Evolutionary conservation across 495 filamentous ascomycete species (phyloP).

Genomic region (Venustampulla echinocandica): DNA sequence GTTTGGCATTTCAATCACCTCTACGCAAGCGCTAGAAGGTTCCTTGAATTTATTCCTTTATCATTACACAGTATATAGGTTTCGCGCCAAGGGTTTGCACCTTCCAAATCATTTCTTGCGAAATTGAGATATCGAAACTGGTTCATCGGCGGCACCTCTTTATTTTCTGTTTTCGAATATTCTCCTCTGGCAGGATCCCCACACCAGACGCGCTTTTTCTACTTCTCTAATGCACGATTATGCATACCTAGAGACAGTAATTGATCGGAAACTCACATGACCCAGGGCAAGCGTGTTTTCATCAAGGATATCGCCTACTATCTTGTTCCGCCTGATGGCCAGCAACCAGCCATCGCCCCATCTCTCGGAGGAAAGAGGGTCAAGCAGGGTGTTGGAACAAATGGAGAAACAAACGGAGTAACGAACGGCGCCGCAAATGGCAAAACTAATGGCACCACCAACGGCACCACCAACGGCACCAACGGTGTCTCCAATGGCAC

Average conservation of each 20-base stretch:
- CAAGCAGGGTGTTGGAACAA: slow-evolving; percentile 55
- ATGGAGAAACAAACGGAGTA: slow-evolving; percentile 16
- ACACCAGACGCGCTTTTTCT: too few relatives aligned
- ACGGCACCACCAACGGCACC: slow-evolving; percentile 22
- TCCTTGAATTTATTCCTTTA: neutral
- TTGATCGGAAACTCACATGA: slow-evolving; percentile 22
- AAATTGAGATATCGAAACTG: too few relatives aligned
- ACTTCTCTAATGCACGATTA: too few relatives aligned
- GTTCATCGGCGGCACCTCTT: too few relatives aligned
- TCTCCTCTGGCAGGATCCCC: too few relatives aligned
- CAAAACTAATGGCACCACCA: slow-evolving; percentile 24
- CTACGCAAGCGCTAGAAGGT: too few relatives aligned
- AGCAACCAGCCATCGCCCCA: slow-evolving; percentile 61
- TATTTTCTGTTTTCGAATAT: too few relatives aligned
- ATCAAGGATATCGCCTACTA: slow-evolving; percentile 98
- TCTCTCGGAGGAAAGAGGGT: slow-evolving; percentile 43
- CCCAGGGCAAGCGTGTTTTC: slow-evolving; percentile 74
- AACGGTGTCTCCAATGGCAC: slow-evolving; percentile 23
- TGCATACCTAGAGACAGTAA: too few relatives aligned
- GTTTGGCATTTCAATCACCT: too few relatives aligned
- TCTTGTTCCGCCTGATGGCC: slow-evolving; percentile 62
- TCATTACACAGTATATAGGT: too few relatives aligned
- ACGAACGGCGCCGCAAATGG: slow-evolving; percentile 18
- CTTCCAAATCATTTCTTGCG: too few relatives aligned
- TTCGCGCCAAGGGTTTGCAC: too few relatives aligned